Percentiles rank a stretch among this genome's conserved stretches.
Evolutionary conservation across 2,329 filamentous ascomycete species (phyloP).

Genomic region (Cucurbitaria berberidis): DNA sequence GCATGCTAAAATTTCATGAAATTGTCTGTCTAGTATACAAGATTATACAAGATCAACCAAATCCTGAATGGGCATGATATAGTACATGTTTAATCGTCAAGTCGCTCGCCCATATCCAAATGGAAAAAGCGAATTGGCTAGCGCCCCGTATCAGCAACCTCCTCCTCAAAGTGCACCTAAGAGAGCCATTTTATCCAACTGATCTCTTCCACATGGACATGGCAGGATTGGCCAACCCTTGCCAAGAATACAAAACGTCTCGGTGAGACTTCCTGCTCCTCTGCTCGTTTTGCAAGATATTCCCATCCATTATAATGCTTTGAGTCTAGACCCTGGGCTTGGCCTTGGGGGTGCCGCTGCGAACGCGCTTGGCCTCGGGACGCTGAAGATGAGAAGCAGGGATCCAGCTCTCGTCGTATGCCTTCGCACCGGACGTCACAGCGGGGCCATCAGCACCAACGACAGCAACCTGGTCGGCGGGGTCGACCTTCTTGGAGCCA

Average conservation of each 20-base stretch:
- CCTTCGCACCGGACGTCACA: constrained; percentile 72
- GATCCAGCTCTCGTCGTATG: constrained; percentile 93
- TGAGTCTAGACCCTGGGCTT: constrained; percentile 41
- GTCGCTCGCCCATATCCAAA: background rate
- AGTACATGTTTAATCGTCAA: constrained; percentile 19
- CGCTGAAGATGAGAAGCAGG: constrained; percentile 87
- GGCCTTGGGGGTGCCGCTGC: constrained; percentile 53
- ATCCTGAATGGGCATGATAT: constrained; percentile 17
- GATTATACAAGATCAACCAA: constrained; percentile 16
- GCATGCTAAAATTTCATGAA: too few relatives aligned
- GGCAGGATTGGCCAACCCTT: background rate
- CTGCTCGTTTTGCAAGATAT: background rate
- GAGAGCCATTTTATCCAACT: background rate
- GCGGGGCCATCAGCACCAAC: constrained; percentile 74
- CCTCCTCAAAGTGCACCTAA: too few relatives aligned
- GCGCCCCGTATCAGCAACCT: too few relatives aligned
- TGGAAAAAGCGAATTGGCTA: background rate
- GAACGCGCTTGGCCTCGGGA: constrained; percentile 71
- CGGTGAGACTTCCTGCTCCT: background rate
- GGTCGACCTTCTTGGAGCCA: constrained; percentile 72
- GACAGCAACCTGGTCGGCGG: constrained; percentile 63
- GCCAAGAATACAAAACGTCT: background rate
- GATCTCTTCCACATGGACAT: background rate
- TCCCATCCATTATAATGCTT: background rate
- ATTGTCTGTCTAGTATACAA: constrained; percentile 23